phyloP scores from a whole-genome alignment of 2,329 filamentous ascomycete species.

The Arthrocladium fulminans region DNA sequence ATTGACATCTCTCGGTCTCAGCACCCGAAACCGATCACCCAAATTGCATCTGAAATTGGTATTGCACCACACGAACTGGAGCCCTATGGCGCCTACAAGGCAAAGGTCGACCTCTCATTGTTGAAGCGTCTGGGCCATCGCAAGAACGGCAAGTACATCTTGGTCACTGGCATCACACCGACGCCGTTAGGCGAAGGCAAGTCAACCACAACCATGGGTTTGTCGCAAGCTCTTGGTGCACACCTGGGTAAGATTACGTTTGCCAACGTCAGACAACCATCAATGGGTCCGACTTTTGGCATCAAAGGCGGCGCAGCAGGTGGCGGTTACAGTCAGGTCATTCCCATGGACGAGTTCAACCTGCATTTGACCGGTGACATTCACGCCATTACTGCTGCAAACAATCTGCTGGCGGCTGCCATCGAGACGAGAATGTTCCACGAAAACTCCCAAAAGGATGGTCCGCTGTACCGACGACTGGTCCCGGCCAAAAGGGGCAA shows the following conservation, averaged over 20 bases:
- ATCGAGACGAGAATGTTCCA: constrained; percentile 99
- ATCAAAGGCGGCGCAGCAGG: constrained; percentile 98
- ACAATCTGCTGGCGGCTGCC: constrained; percentile 91
- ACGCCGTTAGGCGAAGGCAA: constrained; percentile 96
- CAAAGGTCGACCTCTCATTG: constrained; percentile 78
- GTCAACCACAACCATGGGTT: constrained; percentile 92
- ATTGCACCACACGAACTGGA: constrained; percentile 84
- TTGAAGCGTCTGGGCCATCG: constrained; percentile 80
- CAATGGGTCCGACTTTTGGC: constrained; percentile 93
- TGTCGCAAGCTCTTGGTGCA: constrained; percentile 84
- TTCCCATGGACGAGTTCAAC: constrained; percentile 99
- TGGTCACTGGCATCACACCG: constrained; percentile 92
- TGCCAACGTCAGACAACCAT: constrained; percentile 93
- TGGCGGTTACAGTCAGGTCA: constrained; percentile 96
- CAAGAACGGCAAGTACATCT: constrained; percentile 78
- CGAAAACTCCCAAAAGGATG: constrained; percentile 89
- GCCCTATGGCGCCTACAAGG: constrained; percentile 91
- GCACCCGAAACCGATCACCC: constrained; percentile 81
- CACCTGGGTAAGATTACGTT: constrained; percentile 83
- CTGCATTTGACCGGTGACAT: constrained; percentile 96
- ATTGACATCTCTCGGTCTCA: constrained; percentile 86
- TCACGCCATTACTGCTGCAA: constrained; percentile 91
- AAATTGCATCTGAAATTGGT: constrained; percentile 75
- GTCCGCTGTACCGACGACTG: constrained; percentile 73
- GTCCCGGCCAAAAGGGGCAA: constrained; percentile 86